Evolutionary conservation across 2,329 filamentous ascomycete species (phyloP).

Genomic region (Botrytis paeoniae): DNA sequence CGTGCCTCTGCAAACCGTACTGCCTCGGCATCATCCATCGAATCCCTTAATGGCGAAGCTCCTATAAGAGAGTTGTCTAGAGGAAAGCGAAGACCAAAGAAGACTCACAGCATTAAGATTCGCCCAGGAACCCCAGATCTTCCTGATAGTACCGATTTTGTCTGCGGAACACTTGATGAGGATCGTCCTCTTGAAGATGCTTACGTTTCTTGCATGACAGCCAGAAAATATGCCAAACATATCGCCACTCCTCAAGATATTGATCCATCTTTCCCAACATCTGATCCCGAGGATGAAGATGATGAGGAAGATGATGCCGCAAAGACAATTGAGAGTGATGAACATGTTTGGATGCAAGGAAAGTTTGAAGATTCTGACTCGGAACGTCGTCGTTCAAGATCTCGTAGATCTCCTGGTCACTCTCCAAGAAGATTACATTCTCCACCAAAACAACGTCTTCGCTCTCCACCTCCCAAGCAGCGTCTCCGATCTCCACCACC

Average conservation of each 20-base stretch:
- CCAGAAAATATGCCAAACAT: constrained; percentile 77
- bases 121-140: constrained; percentile 74
- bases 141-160: constrained; percentile 96
- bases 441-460: constrained; percentile 41
- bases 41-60: constrained; percentile 42
- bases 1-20: constrained; percentile 34
- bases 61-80: constrained; percentile 26
- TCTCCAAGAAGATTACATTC: constrained; percentile 64
- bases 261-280: constrained; percentile 94
- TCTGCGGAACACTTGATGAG: constrained; percentile 96
- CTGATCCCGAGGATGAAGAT: constrained; percentile 83
- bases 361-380: constrained; percentile 67
- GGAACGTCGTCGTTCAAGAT: constrained; percentile 51
- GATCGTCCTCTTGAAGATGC: constrained; percentile 92
- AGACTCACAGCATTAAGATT: constrained; percentile 48
- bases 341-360: constrained; percentile 67
- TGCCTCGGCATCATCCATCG: constrained; percentile 62
- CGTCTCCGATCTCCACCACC: constrained; percentile 41
- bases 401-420: constrained; percentile 45
- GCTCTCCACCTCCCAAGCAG: constrained; percentile 39
- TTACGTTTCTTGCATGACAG: constrained; percentile 80
- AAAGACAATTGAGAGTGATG: constrained; percentile 61
- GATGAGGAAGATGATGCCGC: constrained; percentile 64
- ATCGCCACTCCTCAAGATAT: constrained; percentile 90
- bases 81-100: constrained; percentile 23